Conservation (phyloP, 306 rosid genomes). For the Sicyos baderoa region DNA sequence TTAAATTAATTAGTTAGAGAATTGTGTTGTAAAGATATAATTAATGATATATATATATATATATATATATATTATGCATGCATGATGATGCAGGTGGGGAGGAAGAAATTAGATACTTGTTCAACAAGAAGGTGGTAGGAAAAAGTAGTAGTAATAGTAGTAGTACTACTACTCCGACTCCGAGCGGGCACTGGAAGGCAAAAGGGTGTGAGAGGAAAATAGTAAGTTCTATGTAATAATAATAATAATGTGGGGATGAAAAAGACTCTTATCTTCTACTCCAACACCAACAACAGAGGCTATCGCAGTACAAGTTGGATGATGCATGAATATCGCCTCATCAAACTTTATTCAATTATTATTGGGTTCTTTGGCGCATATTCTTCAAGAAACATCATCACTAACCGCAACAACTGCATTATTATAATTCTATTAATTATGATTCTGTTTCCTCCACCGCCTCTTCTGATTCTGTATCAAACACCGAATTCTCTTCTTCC, state of each 20-base stretch:
- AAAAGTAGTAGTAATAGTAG: constrained; percentile 21
- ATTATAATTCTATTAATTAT: background rate
- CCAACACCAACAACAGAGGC: constrained; percentile 34
- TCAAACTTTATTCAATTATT: background rate
- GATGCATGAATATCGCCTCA: constrained; percentile 78
- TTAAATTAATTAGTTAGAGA: too few relatives aligned
- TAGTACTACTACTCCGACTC: constrained; percentile 32
- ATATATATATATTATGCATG: too few relatives aligned
- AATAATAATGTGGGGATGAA: constrained; percentile 41
- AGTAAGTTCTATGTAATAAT: constrained; percentile 22
- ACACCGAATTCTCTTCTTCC: background rate
- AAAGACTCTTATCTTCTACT: constrained; percentile 55
- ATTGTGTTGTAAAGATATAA: too few relatives aligned
- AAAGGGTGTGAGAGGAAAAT: constrained; percentile 60
- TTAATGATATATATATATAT: too few relatives aligned
- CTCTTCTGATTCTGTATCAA: too few relatives aligned
- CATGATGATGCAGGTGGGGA: constrained; percentile 12
- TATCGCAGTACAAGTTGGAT: constrained; percentile 51
- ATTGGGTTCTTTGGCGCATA: background rate
- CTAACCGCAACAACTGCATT: background rate
- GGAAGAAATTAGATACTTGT: constrained; percentile 63
- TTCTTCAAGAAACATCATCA: background rate
- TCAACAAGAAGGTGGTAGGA: constrained; percentile 25
- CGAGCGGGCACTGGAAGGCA: constrained; percentile 80
- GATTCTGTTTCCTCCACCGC: background rate